phyloP scores from a whole-genome alignment of 2,329 filamentous ascomycete genomes.

The Penicillium italicum region DNA sequence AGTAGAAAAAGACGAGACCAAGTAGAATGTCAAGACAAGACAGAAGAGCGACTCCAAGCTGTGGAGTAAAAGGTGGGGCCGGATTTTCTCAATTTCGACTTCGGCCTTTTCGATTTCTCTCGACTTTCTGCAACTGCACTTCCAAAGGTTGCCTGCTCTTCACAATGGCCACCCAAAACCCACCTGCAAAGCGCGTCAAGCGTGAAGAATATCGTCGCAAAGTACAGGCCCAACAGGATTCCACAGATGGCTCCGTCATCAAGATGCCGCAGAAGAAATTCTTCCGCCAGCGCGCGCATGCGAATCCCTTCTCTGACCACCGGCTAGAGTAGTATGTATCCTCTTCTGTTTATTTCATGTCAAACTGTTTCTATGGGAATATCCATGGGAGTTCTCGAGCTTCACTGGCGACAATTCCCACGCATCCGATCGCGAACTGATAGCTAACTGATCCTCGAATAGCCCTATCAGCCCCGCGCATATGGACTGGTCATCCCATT shows the following conservation, averaged over 20 bases:
- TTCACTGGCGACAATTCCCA: not conserved
- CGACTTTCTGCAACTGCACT: constrained; percentile 6
- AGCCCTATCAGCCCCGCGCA: constrained; percentile 74
- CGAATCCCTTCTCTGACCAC: constrained; percentile 97
- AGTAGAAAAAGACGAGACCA: not conserved
- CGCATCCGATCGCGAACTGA: not conserved
- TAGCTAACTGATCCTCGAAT: not conserved
- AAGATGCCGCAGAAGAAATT: constrained; percentile 89
- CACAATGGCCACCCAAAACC: constrained; percentile 22
- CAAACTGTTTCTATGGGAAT: fast-evolving
- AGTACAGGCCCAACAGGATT: constrained; percentile 18
- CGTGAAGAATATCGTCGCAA: constrained; percentile 59
- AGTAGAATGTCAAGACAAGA: not conserved
- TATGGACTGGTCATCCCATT: constrained; percentile 90
- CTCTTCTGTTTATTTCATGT: not conserved
- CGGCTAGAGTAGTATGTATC: constrained; percentile 72
- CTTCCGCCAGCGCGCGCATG: constrained; percentile 93
- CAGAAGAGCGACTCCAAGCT: not conserved
- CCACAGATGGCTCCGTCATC: constrained; percentile 35
- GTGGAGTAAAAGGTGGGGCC: constrained; percentile 12
- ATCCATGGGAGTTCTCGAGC: not conserved
- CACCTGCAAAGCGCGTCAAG: constrained; percentile 59
- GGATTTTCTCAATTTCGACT: constrained; percentile 7
- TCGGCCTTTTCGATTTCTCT: constrained; percentile 1
- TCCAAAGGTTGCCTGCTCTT: not conserved